These are phyloP conservation scores for Populus trichocarpa DNA, from an alignment of 441 rosid genomes.

Conservation along the genomic window DNA sequence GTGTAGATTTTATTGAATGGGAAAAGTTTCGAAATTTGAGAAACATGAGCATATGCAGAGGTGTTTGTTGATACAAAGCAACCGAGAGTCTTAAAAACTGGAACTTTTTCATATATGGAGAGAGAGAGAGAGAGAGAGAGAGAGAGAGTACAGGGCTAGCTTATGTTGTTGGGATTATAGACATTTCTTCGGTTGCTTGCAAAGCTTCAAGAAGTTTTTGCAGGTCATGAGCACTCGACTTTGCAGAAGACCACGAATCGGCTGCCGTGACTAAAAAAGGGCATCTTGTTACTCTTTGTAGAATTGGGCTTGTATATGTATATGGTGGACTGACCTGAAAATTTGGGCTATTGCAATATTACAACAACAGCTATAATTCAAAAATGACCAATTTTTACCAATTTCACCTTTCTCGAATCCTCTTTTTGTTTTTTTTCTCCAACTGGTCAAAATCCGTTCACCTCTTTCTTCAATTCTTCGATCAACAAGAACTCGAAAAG, in stretches of 20 bases:
- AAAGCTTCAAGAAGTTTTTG: neutral
- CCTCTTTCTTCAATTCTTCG: too few relatives aligned
- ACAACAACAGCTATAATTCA: too few relatives aligned
- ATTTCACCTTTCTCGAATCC: too few relatives aligned
- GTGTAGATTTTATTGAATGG: conserved; percentile 1
- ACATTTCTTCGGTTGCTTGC: neutral
- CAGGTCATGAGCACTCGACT: neutral
- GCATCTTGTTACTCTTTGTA: too few relatives aligned
- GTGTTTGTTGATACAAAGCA: neutral
- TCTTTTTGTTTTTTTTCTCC: too few relatives aligned
- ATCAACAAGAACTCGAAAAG: too few relatives aligned
- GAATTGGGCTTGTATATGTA: too few relatives aligned
- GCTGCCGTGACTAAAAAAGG: neutral
- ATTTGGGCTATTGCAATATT: too few relatives aligned
- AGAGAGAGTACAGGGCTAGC: neutral
- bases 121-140: neutral
- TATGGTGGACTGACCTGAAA: too few relatives aligned
- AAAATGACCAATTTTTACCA: too few relatives aligned
- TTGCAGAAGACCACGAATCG: neutral
- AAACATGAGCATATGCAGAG: conserved; percentile 9
- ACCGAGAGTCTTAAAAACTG: neutral
- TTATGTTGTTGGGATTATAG: neutral
- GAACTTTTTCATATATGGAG: neutral
- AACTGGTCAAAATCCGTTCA: too few relatives aligned
- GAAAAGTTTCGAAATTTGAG: conserved; percentile 14